Evolutionary conservation across 1,284 basidiomycete species (phyloP).

Genomic region (Trichosporon sp.): DNA sequence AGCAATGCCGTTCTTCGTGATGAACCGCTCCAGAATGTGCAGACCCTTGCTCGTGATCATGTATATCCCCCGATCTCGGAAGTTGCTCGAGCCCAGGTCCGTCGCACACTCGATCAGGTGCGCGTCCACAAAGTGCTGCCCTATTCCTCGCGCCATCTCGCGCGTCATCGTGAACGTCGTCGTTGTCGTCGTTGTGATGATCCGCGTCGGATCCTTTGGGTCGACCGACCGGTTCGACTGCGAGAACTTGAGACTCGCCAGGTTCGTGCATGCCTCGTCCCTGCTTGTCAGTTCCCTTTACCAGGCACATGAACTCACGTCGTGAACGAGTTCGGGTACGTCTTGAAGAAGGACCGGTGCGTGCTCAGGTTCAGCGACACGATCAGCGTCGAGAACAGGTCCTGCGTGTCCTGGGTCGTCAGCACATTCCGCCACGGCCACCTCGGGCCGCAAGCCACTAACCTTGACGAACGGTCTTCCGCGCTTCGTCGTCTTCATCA

Average conservation of each 20-base stretch:
- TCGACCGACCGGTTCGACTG: slow-evolving; percentile 98
- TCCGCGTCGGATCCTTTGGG: slow-evolving; percentile 92
- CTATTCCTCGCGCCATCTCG: slow-evolving; percentile 99
- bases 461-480: slow-evolving; percentile 93
- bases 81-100: slow-evolving; percentile 80
- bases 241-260: slow-evolving; percentile 95
- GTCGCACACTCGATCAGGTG: slow-evolving; percentile 95
- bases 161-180: slow-evolving; percentile 99
- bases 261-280: slow-evolving; percentile 91
- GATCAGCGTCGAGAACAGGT: slow-evolving; percentile 94
- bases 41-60: slow-evolving; percentile 95
- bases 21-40: slow-evolving; percentile 97
- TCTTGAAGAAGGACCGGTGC: slow-evolving; percentile 94
- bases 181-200: slow-evolving; percentile 98
- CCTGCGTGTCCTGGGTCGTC: slow-evolving; percentile 76
- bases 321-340: slow-evolving; percentile 91
- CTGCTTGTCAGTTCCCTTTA: slow-evolving; percentile 57
- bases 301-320: slow-evolving; percentile 66
- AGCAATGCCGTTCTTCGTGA: slow-evolving; percentile 95
- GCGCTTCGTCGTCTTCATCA: slow-evolving; percentile 96
- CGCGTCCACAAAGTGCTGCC: slow-evolving; percentile 99
- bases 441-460: slow-evolving; percentile 26
- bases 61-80: slow-evolving; percentile 98
- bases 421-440: slow-evolving; percentile 6
- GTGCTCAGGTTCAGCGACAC: slow-evolving; percentile 86